Percentiles rank a stretch among this genome's conserved stretches.
Conservation (phyloP, 495 filamentous ascomycete species). For the Gamarada debralockiae region DNA sequence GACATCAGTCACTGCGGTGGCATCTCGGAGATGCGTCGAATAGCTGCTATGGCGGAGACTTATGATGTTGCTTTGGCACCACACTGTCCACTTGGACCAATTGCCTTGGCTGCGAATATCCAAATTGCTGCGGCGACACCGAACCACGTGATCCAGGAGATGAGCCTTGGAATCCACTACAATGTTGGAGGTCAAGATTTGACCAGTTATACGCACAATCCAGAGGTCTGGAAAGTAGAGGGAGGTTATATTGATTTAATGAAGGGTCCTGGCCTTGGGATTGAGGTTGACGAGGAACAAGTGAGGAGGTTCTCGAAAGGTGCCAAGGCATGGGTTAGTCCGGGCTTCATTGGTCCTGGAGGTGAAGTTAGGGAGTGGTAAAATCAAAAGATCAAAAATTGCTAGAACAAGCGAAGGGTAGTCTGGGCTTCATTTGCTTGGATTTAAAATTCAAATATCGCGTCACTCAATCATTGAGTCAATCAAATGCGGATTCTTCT, state of each 20-base stretch:
- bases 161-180: constrained; percentile 78
- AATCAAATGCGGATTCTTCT: background rate
- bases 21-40: constrained; percentile 67
- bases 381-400: constrained; percentile 1
- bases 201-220: constrained; percentile 61
- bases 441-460: background rate
- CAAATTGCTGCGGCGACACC: constrained; percentile 60
- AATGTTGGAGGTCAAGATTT: constrained; percentile 65
- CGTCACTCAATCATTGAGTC: background rate
- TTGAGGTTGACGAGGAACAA: constrained; percentile 68
- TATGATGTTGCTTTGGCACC: constrained; percentile 77
- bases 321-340: constrained; percentile 34
- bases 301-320: constrained; percentile 39
- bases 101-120: constrained; percentile 69
- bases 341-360: constrained; percentile 67
- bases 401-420: too few species aligned
- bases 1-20: constrained; percentile 76
- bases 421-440: background rate
- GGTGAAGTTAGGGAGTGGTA: constrained; percentile 74
- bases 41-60: constrained; percentile 70
- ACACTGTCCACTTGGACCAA: constrained; percentile 74
- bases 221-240: constrained; percentile 57
- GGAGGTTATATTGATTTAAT: constrained; percentile 64
- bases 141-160: constrained; percentile 80
- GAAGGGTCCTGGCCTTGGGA: constrained; percentile 63